Base-by-base conservation (phyloP, 192 early-diverging fungal species). In the Radiomyces spectabilis region DNA sequence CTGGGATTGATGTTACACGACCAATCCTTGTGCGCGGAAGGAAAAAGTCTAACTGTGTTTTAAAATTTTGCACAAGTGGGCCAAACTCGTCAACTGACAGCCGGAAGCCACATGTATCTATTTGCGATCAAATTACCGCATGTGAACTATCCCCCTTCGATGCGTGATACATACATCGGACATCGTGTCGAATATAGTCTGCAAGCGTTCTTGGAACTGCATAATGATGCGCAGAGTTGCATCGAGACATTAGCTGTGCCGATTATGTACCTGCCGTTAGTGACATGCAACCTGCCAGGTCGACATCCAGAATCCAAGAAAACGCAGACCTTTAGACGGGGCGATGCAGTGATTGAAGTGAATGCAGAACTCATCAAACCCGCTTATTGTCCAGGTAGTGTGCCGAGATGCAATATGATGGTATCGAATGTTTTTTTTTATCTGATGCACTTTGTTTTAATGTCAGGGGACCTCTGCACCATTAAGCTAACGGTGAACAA, bases 71-170 rank as follows among this genome's bases (percentile, higher is more conserved):
- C n/a, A n/a, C n/a, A n/a, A n/a, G n/a, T n/a, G n/a, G n/a, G n/a
- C n/a, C n/a, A n/a, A n/a, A n/a, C n/a, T n/a, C n/a, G n/a, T n/a
- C n/a, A n/a, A n/a, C 44, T 66, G 40, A 9, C 51, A 25, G 42
- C 15, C 7, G 65, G 56, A 13, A 49, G 65, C n/a, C 57, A 59
- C 30, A 39, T 66, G 34, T 60, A 53, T 33, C 34, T 66, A 29
- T 66, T 66, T 60, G 55, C 65, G n/a, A 55, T 66, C 38, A 37
- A 54, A 48, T 19, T 66, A 7, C 65, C 65, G 13, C n/a, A 41
- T 30, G 52, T 60, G 4, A 66, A 66, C 34, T 66, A 66, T 29
- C 65, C 65, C 25, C 58, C 65, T 21, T 50, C 57, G 0, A 51
- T 66, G 27, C 18, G 13, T 13, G 65, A 66, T 19, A 15, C 57